Evolutionary conservation across 768 basidiomycete genomes (phyloP).

Genomic region (Boletus edulis): DNA sequence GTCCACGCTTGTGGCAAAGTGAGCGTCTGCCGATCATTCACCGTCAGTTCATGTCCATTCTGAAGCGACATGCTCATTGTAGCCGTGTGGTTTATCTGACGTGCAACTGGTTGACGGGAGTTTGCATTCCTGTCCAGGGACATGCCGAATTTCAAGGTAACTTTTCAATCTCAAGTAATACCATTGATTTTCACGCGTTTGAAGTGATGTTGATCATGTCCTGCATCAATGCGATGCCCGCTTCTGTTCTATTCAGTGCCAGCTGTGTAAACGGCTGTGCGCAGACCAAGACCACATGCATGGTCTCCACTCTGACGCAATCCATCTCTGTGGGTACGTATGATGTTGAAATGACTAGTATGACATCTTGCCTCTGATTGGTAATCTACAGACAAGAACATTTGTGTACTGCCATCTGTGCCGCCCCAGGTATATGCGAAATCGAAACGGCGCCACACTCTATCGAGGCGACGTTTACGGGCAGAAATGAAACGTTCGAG

Average conservation of each 20-base stretch:
- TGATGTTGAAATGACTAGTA: too few species aligned
- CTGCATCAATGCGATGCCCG: conserved; percentile 50
- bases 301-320: too few species aligned
- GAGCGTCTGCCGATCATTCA: not conserved
- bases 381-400: too few species aligned
- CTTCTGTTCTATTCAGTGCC: conserved; percentile 52
- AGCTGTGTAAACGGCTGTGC: conserved; percentile 54
- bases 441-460: too few species aligned
- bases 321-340: too few species aligned
- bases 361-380: too few species aligned
- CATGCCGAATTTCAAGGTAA: conserved; percentile 44
- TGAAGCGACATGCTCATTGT: not conserved
- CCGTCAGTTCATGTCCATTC: not conserved
- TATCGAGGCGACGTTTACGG: conserved; percentile 62
- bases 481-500: conserved; percentile 57
- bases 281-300: too few species aligned
- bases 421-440: too few species aligned
- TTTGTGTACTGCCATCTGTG: too few species aligned
- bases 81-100: conserved; percentile 44
- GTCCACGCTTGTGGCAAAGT: conserved; percentile 58
- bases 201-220: conserved; percentile 44
- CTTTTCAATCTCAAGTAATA: not conserved
- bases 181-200: not conserved
- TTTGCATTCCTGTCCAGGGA: conserved; percentile 39
- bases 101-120: conserved; percentile 29